Base-by-base conservation (phyloP, 2,329 filamentous ascomycete genomes). In the Ceratocystis huliohia region DNA sequence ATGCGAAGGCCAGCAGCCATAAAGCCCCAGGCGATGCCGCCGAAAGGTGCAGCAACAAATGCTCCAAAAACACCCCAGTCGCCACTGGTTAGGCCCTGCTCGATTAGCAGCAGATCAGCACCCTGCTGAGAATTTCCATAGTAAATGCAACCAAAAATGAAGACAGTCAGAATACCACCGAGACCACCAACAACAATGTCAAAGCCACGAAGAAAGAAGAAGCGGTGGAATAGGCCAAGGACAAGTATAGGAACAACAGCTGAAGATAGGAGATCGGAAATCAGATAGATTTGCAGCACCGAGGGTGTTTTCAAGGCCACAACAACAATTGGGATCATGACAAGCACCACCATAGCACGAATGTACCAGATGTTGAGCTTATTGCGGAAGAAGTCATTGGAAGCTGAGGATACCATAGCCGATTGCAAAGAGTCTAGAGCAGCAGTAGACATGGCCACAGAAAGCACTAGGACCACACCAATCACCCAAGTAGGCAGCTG, bases 61-160 rank as follows among this genome's bases (percentile, higher is more conserved):
- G 89, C 88, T 71, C 89, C 89, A 74, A 94, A 94, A 1, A 83
- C 88, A 69, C 84, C 87, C 90, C 90, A 94, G 74, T 93, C 89
- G 61, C 85, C 80, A 0, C 80, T 83, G 74, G 92, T 94, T 22
- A 94, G 78, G 0, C 89, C 89, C 70, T 86, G 79, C 73, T 89
- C 81, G 13, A 94, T 76, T 30, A 93, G 78, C 63, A 94, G 81
- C 66, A 94, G 81, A 67, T 86, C 79, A 1, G 81, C 86, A 4
- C 87, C 89, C 5, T 80, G 72, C 65, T 79, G 73, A 1, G 83
- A 85, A 72, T 85, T 81, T 61, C 86, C 87, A 73, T 88, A 92
- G 78, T 92, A 94, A 68, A 91, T 82, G 15, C 86, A 79, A 3
- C 89, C 89, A 70, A 92, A 94, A 71, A 93, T 80, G 77, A 92